Evolutionary conservation across 1,284 basidiomycete genomes (phyloP).

Genomic region (Fomitopsis palustris): DNA sequence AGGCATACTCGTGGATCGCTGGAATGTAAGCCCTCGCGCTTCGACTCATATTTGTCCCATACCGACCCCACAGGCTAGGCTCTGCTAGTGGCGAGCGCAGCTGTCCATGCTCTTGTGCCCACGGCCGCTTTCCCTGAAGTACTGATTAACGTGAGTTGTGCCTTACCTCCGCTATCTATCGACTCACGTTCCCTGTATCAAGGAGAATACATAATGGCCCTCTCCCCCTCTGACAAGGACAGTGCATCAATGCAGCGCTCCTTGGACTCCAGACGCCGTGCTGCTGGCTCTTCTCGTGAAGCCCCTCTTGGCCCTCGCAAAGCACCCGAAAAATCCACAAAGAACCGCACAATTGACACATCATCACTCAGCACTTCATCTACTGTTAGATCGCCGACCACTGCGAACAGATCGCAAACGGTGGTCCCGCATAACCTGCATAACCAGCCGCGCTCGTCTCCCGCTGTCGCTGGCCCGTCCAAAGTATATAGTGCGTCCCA

Average conservation of each 20-base stretch:
- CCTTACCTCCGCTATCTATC: not conserved
- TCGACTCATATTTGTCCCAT: not conserved
- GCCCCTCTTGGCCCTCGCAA: constrained; percentile 4
- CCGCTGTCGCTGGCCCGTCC: not conserved
- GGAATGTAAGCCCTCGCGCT: constrained; percentile 2
- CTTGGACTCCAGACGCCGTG: not conserved
- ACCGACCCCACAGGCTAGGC: not conserved
- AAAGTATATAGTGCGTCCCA: constrained; percentile 7
- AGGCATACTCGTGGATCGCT: not conserved
- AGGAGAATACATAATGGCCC: not conserved
- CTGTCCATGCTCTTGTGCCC: not conserved
- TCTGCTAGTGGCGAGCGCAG: constrained; percentile 2
- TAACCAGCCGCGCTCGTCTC: not conserved
- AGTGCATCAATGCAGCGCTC: not conserved
- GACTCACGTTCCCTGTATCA: not conserved
- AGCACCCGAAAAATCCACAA: constrained; percentile 1
- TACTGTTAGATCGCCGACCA: not conserved
- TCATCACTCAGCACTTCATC: constrained; percentile 1
- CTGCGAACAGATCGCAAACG: constrained; percentile 2
- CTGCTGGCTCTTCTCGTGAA: not conserved
- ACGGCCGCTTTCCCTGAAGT: not conserved
- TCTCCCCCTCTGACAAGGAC: not conserved
- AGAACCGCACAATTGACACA: constrained; percentile 2
- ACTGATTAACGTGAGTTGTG: not conserved
- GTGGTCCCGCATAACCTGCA: not conserved